phyloP scores from a whole-genome alignment of 768 basidiomycete genomes.

The Symmetrospora coprosmae region DNA sequence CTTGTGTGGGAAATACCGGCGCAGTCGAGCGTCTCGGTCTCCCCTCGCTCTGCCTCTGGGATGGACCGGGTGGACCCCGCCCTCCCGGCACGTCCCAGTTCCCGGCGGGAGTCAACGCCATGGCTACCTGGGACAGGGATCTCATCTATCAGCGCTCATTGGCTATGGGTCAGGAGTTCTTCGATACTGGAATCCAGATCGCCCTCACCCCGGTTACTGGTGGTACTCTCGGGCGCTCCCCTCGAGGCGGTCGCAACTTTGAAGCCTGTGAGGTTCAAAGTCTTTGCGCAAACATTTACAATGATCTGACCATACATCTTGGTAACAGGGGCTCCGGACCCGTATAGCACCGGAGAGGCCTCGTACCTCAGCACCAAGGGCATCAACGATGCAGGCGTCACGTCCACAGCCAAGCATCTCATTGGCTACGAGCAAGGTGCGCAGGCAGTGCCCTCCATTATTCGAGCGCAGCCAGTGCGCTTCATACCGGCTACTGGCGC shows the following conservation, averaged over 20 bases:
- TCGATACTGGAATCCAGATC: constrained; percentile 67
- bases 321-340: no score
- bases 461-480: no score
- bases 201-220: constrained; percentile 45
- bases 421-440: constrained; percentile 40
- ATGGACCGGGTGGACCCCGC: constrained; percentile 18
- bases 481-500: no score
- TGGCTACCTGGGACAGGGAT: constrained; percentile 63
- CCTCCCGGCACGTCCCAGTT: constrained; percentile 33
- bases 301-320: no score
- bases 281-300: no score
- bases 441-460: no score
- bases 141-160: constrained; percentile 62
- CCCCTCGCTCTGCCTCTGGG: constrained; percentile 38
- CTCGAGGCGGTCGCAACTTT: no score
- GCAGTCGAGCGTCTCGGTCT: constrained; percentile 4
- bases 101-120: constrained; percentile 66
- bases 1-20: constrained; percentile 13
- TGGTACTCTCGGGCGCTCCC: no score
- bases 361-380: constrained; percentile 17
- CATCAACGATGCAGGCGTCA: constrained; percentile 27
- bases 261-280: no score
- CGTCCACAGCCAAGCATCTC: constrained; percentile 10
- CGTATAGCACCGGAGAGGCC: no score
- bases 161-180: constrained; percentile 67